Conservation (phyloP, 805 yeast genomes). For the Nakazawaea ambrosiae region DNA sequence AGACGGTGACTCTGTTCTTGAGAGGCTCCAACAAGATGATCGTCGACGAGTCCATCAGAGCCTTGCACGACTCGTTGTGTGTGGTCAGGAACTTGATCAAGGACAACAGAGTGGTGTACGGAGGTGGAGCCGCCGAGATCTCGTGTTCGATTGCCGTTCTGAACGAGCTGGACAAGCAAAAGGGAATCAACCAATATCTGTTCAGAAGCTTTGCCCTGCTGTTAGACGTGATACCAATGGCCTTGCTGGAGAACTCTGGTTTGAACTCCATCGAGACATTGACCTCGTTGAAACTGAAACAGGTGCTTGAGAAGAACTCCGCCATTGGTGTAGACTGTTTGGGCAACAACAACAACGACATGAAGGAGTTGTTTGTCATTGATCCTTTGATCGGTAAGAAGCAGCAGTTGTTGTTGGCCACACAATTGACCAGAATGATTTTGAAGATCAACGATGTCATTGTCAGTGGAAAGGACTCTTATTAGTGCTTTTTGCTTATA, state of each 20-base stretch:
- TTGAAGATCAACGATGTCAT: constrained; percentile 95
- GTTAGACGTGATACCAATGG: constrained; percentile 86
- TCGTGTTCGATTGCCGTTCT: constrained; percentile 88
- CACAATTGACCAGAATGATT: constrained; percentile 97
- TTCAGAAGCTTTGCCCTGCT: constrained; percentile 93
- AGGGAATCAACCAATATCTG: constrained; percentile 96
- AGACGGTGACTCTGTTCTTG: constrained; percentile 87
- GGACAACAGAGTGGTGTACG: constrained; percentile 94
- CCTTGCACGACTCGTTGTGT: constrained; percentile 92
- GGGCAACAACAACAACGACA: constrained; percentile 81
- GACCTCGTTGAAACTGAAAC: constrained; percentile 76
- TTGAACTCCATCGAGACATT: constrained; percentile 88
- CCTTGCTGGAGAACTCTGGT: constrained; percentile 96
- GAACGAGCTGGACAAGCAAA: constrained; percentile 86
- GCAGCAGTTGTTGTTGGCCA: constrained; percentile 91
- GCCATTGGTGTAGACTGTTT: constrained; percentile 90
- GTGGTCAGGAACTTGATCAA: constrained; percentile 93
- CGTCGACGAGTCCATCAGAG: constrained; percentile 94
- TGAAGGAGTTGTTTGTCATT: constrained; percentile 90
- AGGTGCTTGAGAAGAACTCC: constrained; percentile 63
- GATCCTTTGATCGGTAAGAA: constrained; percentile 97
- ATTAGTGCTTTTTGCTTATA: too few relatives aligned
- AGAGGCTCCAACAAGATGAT: constrained; percentile 98
- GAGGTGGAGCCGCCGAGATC: constrained; percentile 98
- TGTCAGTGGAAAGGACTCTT: constrained; percentile 33